These are phyloP conservation scores for Xylariales sp. DNA, from an alignment of 2,329 filamentous ascomycete genomes.

Conservation along the genomic window DNA sequence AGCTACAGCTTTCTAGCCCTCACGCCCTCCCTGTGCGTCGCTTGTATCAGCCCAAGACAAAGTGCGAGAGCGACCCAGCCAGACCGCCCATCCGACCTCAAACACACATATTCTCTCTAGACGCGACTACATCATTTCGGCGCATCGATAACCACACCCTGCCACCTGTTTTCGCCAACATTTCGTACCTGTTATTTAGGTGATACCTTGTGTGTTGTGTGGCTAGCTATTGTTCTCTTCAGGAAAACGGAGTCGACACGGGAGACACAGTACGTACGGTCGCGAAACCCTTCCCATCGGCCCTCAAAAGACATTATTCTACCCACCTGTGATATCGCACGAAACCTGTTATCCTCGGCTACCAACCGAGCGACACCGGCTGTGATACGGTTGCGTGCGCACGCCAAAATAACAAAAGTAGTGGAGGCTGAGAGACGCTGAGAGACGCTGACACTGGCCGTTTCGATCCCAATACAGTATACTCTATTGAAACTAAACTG, in stretches of 20 bases:
- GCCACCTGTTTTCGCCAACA: conserved; percentile 15
- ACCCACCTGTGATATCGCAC: conserved; percentile 15
- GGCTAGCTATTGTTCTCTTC: conserved; percentile 18
- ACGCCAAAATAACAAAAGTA: conserved; percentile 24
- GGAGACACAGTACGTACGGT: conserved; percentile 28
- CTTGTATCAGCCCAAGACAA: conserved; percentile 35
- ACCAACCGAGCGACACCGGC: conserved; percentile 18
- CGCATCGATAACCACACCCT: conserved; percentile 36
- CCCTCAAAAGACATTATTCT: conserved; percentile 20
- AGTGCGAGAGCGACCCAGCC: conserved; percentile 22
- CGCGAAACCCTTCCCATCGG: conserved; percentile 24
- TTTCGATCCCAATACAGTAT: conserved; percentile 15
- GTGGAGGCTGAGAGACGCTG: conserved; percentile 27
- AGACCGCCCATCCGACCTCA: conserved; percentile 26
- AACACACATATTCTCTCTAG: conserved; percentile 26
- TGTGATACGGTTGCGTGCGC: conserved; percentile 29
- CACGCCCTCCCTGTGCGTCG: conserved; percentile 30
- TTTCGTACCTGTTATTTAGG: conserved; percentile 22
- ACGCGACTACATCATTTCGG: conserved; percentile 20
- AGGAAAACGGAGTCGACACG: conserved; percentile 19
- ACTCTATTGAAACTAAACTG: conserved; percentile 21
- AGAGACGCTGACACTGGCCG: conserved; percentile 31
- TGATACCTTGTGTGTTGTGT: conserved; percentile 36
- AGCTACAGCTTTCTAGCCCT: conserved; percentile 12
- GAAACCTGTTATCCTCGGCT: conserved; percentile 16